Base-by-base conservation (phyloP, 106 monocot species). In the Dactylorhiza incarnata region DNA sequence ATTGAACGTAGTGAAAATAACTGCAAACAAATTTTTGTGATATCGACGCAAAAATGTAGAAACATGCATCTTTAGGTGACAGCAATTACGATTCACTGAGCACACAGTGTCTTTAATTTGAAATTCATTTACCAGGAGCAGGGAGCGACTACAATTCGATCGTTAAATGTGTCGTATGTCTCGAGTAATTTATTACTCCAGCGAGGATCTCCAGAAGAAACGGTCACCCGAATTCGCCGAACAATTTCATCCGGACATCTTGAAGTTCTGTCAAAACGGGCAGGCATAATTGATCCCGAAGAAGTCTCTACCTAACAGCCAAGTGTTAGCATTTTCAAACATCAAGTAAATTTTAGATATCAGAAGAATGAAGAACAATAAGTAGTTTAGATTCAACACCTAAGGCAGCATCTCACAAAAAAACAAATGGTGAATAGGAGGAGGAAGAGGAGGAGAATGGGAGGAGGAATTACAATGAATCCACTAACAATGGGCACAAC, bases 161-260 rank as follows among this genome's bases (percentile, higher is more conserved):
- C 93, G 75, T 51, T 48, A 43, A 37, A 55, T 8, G 96, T 93
- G 63, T 93, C 89, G 80, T 97, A 97, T 54, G 93, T 93, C 62
- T 97, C 93, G 29, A 97, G 29, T 74, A 97, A 66, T 45, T 80
- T 93, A 61, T 85, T 87, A 63, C 79, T 73, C 87, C 88, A 93
- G 37, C 23, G 76, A 70, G 83, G 74, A 79, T 97, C 91, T 37
- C 77, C 83, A 80, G 72, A 83, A 53, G 89, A 83, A 13, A 91
- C 91, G 75, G 82, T 76, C 61, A 97, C 65, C 15, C 93, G 82
- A 59, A 97, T 74, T 74, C 93, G 83, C 73, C 96, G 87, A 48
- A 97, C 91, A 76, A 97, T 82, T 83, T 97, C 96, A 82, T 97
- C 96, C 3, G 96, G 96, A 79, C 85, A 82, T 74, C 87, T 90